Evolutionary conservation across 306 rosid species (phyloP).

Genomic region (Fagus crenata): DNA sequence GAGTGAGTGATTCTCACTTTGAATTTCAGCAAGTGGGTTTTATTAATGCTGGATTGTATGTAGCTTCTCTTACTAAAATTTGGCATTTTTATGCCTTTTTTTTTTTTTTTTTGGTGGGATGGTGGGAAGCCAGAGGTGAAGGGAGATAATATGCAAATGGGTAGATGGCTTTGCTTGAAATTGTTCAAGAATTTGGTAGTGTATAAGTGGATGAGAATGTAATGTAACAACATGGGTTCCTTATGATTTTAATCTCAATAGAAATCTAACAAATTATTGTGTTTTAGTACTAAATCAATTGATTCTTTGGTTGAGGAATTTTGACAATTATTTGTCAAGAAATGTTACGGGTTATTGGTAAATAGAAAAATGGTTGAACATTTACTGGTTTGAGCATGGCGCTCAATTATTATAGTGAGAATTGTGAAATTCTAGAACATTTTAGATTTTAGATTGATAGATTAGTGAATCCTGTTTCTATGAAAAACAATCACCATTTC

Average conservation of each 20-base stretch:
- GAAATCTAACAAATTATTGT: not conserved
- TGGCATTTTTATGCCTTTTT: not conserved
- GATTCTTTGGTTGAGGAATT: too few species aligned
- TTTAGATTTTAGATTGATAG: too few species aligned
- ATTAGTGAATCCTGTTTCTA: too few species aligned
- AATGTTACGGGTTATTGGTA: too few species aligned
- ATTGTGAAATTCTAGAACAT: too few species aligned
- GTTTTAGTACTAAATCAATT: too few species aligned
- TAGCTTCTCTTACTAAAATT: not conserved
- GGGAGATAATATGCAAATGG: not conserved
- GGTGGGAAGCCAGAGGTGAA: not conserved
- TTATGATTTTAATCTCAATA: not conserved
- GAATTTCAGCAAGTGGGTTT: constrained; percentile 1
- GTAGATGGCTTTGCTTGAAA: constrained; percentile 7
- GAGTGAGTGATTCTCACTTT: not conserved
- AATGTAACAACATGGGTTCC: not conserved
- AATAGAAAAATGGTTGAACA: too few species aligned
- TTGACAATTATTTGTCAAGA: too few species aligned
- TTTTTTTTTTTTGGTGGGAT: not conserved
- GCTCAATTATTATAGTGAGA: too few species aligned
- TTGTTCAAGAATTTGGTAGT: not conserved
- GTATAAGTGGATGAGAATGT: constrained; percentile 4
- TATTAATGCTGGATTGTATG: constrained; percentile 2
- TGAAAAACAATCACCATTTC: too few species aligned
- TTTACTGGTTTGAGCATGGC: too few species aligned